Conservation (phyloP, 805 yeast species). For the Blastobotrys parvus region DNA sequence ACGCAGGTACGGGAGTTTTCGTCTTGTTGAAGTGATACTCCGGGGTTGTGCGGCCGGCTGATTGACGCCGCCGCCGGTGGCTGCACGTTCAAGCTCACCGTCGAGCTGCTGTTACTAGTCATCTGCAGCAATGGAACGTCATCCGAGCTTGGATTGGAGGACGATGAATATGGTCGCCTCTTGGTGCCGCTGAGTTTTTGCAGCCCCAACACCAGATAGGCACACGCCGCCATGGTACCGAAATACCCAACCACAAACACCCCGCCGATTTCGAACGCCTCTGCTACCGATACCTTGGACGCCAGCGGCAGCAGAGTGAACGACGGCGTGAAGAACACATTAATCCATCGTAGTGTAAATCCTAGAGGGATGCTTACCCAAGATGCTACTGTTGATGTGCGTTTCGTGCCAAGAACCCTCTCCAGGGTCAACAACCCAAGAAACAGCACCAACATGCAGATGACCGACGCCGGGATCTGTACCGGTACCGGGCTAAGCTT, state of each 20-base stretch:
- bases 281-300: slow-evolving; percentile 54
- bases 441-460: slow-evolving; percentile 57
- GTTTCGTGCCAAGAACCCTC: slow-evolving; percentile 29
- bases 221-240: slow-evolving; percentile 41
- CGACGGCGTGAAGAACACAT: slow-evolving; percentile 69
- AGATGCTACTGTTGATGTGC: slow-evolving; percentile 22
- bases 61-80: slow-evolving; percentile 20
- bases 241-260: slow-evolving; percentile 62
- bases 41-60: slow-evolving; percentile 9
- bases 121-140: not conserved
- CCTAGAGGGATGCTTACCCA: slow-evolving; percentile 55
- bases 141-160: not conserved
- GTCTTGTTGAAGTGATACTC: not conserved
- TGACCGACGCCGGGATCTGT: slow-evolving; percentile 61
- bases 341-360: slow-evolving; percentile 68
- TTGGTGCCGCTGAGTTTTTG: slow-evolving; percentile 29
- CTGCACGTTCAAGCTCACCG: not conserved
- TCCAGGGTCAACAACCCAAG: slow-evolving; percentile 36
- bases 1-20: not conserved
- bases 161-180: slow-evolving; percentile 6
- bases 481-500: slow-evolving; percentile 40
- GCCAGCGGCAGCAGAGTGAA: slow-evolving; percentile 65
- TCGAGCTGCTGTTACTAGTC: not conserved
- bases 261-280: slow-evolving; percentile 65
- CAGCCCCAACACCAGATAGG: slow-evolving; percentile 38